Evolutionary conservation across 1,284 basidiomycete genomes (phyloP), one percentile per base, ranked within the genome.

Genomic region (Testicularia cyperi): DNA sequence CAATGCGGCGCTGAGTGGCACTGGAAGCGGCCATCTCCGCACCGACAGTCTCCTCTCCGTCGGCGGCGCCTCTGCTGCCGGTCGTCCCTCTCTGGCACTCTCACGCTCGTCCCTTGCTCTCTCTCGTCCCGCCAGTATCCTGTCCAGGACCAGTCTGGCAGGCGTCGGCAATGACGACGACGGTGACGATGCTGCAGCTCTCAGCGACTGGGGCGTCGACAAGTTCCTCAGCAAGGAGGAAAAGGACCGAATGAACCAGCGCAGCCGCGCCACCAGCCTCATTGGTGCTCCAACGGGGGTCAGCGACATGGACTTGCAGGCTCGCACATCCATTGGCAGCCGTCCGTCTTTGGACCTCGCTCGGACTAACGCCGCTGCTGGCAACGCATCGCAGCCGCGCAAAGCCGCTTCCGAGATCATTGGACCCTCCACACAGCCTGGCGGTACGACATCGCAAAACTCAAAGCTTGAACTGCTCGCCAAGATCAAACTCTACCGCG

Each of bases 401-500:
- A 51, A 36, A 43, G 52, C 58, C 16, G 51, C 35, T 14, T 62
- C 58, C 18, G 58, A 62, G 8, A 52, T 55, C 24, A 41, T 39
- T 2, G 36, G 21, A 12, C 10, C 41, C n/a, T 31, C 56, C 12
- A 9, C 37, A 20, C 5, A 19, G 16, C 19, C 36, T 8, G 19
- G 26, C 4, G 8, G 8, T 12, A n/a, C 18, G 30, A 10, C 5
- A 10, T 31, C 18, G 35, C 19, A 22, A 32, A 54, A 12, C 14
- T 23, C 63, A 1, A 53, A 68, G 28, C 43, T 60, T 18, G 57
- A 61, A 22, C 51, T 71, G 14, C 44, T 71, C 16, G 66, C 66
- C 15, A 52, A 53, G 33, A 71, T 71, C 61, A 71, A 71, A 44
- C 43, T 70, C 16, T 71, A 71, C 29, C 43, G 68, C 38, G 68